phyloP scores from a whole-genome alignment of 208 protist species.

The Leishmania lainsoni region DNA sequence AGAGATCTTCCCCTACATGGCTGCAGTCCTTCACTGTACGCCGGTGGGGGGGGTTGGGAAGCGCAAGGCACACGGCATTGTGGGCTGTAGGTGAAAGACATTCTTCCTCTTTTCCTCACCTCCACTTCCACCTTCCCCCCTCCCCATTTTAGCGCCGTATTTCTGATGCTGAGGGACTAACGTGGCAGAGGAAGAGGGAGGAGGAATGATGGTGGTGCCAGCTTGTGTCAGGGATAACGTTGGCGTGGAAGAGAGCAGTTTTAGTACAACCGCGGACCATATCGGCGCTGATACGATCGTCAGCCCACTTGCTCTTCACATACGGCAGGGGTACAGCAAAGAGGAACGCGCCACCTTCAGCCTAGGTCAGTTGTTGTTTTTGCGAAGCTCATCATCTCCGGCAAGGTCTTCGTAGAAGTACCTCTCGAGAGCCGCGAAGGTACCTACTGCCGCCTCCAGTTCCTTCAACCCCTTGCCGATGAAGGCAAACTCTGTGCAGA shows the following conservation, averaged over 20 bases:
- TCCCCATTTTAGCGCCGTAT: not conserved
- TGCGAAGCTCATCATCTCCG: slow-evolving; percentile 42
- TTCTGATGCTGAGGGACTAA: slow-evolving; percentile 2
- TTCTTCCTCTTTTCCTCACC: not conserved
- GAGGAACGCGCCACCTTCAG: not conserved
- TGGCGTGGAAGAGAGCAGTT: not conserved
- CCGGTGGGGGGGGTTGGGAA: not conserved
- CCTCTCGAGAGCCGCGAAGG: slow-evolving; percentile 39
- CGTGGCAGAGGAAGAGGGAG: not conserved
- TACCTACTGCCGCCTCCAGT: slow-evolving; percentile 32
- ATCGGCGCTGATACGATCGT: not conserved
- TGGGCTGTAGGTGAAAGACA: not conserved
- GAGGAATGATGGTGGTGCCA: not conserved
- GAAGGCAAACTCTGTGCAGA: slow-evolving; percentile 55
- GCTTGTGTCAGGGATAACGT: not conserved
- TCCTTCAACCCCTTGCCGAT: slow-evolving; percentile 24
- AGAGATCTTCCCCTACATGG: not conserved
- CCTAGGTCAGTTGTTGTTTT: slow-evolving; percentile 18
- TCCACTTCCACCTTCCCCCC: not conserved
- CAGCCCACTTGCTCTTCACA: not conserved
- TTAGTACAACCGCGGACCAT: not conserved
- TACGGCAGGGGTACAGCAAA: not conserved
- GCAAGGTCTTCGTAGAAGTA: slow-evolving; percentile 58
- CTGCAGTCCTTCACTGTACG: not conserved
- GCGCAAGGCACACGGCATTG: not conserved